Evolutionary conservation across 2,329 filamentous ascomycete species (phyloP), one percentile per base, ranked within the genome.

Genomic region (Neopestalotiopsis rosae): DNA sequence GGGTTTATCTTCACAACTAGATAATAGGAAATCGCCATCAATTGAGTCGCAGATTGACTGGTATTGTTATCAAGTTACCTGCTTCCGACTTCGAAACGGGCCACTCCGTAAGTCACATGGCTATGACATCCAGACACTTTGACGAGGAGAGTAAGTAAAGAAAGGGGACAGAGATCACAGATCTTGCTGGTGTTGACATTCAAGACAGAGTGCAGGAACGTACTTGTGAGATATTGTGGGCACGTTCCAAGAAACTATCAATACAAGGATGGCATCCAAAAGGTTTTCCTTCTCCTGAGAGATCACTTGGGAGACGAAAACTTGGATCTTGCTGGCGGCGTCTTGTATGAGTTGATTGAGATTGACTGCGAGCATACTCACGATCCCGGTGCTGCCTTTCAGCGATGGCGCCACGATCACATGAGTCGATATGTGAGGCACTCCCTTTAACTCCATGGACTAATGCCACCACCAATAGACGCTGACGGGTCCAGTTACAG

Each of bases 341-440:
- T 85, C 4, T 76, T 84, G 7, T 84, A 85, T 69, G 83, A 85
- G 71, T 72, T 85, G 68, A 84, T 85, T 45, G 83, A 85, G 71
- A 76, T 85, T 42, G 82, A 84, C 71, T 83, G 81, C 66, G 76
- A 81, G 49, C 75, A 82, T 70, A 83, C 81, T 1, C 82, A 84
- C 59, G 83, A 84, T 65, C 79, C 82, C 45, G 82, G 82, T 17
- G 82, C 82, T 17, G 81, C 82, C 28, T 85, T 84, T 69, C 83
- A 84, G 71, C 78, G 83, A 24, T 85, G 83, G 83, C 81, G 82
- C 70, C 73, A 82, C 67, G 79, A 84, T 59, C 83, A 85, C 69
- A 76, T 83, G 73, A 80, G 78, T 28, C 79, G 83, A 79, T 79
- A 84, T 75, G 83, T 83, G 66, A 71, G 79, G 56, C 13, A n/a